Evolutionary conservation across 2,329 filamentous ascomycete species (phyloP), one percentile per base, ranked within the genome.

Genomic region (Pestalotiopsis sp.): DNA sequence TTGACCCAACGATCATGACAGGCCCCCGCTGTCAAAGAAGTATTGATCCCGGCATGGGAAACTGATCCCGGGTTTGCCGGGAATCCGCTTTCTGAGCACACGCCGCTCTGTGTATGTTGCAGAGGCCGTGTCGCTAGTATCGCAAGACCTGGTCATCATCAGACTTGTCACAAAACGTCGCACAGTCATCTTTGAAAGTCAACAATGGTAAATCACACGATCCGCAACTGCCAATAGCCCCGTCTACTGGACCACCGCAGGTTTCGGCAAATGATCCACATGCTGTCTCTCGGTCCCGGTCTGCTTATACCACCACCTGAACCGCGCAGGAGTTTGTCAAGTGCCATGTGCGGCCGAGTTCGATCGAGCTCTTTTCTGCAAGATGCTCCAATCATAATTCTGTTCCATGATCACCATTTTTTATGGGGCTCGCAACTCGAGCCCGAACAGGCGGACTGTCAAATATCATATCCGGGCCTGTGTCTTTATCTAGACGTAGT

Each of bases 371-470:
- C 55, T 58, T 27, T 23, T 58, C 55, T 58, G 55, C 55, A 58
- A 58, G 55, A 58, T 58, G 55, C 5, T 58, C 55, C 55, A 58
- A 58, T 58, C 20, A 58, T 4, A 58, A 27, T 23, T 23, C 13
- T 27, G 55, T 58, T 58, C 5, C 59, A 38, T 31, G 59, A 39
- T 31, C 25, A 14, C 9, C 25, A 23, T 58, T 23, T 11, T 58
- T 17, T 23, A 12, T 31, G 31, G 27, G 59, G 36, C 60, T 63
- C 38, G 60, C 60, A 23, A 63, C 17, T 45, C 20, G 60, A 63
- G n/a, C 60, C 60, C 39, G 36, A 63, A 63, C 6, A 45, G 36
- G 60, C 39, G 36, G 39, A 41, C 60, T 63, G 20, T 63, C 60
- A 63, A 11, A 41, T 63, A 23, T 45, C 60, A 45, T 23, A 49